Percentiles rank a stretch among this genome's conserved stretches.
Evolutionary conservation across 164 flowering plant species (phyloP).

Genomic region (Paratinospora sagittata): DNA sequence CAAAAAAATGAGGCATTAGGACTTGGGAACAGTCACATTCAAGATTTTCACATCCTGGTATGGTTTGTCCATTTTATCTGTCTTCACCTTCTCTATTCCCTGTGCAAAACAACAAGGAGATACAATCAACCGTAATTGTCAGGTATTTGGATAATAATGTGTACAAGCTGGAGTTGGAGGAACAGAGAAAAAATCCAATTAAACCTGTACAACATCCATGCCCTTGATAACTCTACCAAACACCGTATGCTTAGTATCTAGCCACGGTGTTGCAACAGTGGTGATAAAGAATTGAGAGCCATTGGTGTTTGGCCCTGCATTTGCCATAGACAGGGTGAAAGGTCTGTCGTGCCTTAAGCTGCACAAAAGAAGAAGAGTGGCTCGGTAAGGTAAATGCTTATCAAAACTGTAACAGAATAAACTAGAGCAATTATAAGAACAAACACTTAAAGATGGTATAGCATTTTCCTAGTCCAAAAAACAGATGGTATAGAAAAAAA

Average conservation of each 20-base stretch:
- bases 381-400: background rate
- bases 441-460: no score
- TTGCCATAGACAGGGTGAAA: slow-evolving; percentile 97
- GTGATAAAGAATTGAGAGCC: slow-evolving; percentile 98
- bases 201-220: slow-evolving; percentile 99
- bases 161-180: background rate
- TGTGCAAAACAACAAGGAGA: slow-evolving; percentile 25
- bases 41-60: slow-evolving; percentile 91
- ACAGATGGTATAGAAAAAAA: background rate
- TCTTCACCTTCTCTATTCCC: slow-evolving; percentile 96
- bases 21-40: slow-evolving; percentile 90
- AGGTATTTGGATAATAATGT: background rate
- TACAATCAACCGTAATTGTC: background rate
- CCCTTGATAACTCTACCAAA: slow-evolving; percentile 95
- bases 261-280: slow-evolving; percentile 97
- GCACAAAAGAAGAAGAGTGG: slow-evolving; percentile 24
- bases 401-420: background rate
- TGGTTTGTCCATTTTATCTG: slow-evolving; percentile 82
- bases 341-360: slow-evolving; percentile 97
- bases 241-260: slow-evolving; percentile 95
- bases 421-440: background rate
- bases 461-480: no score
- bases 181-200: background rate
- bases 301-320: slow-evolving; percentile 95
- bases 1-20: slow-evolving; percentile 20